phyloP scores from a whole-genome alignment of 2,329 filamentous ascomycete genomes.

The Myotisia sp. region DNA sequence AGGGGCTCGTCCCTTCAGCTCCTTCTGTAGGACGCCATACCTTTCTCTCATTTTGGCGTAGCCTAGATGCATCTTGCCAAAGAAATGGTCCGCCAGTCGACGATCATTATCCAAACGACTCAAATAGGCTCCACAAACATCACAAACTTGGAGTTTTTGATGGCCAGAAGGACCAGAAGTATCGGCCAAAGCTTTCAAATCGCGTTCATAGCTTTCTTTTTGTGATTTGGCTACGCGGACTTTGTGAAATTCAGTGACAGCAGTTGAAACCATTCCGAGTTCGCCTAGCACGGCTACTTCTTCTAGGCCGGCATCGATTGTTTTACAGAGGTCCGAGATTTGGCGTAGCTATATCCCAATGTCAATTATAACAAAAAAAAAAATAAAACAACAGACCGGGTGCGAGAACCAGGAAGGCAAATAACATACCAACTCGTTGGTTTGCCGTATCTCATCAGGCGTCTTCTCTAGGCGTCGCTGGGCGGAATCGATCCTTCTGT shows the following conservation, averaged over 20 bases:
- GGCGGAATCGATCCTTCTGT: conserved; percentile 78
- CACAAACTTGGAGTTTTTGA: conserved; percentile 96
- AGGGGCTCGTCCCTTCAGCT: conserved; percentile 59
- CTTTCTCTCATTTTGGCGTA: conserved; percentile 98
- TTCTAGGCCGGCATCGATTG: conserved; percentile 65
- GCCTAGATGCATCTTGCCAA: conserved; percentile 97
- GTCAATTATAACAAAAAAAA: background rate
- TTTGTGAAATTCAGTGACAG: conserved; percentile 77
- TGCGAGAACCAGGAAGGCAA: background rate
- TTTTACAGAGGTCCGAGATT: conserved; percentile 66
- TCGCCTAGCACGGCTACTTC: conserved; percentile 80
- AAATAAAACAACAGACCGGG: background rate
- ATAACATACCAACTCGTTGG: conserved; percentile 56
- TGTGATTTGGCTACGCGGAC: conserved; percentile 65
- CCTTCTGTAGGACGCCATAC: conserved; percentile 70
- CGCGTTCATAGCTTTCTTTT: conserved; percentile 71
- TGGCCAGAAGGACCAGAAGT: conserved; percentile 86
- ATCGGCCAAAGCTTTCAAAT: conserved; percentile 80
- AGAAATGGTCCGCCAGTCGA: conserved; percentile 89
- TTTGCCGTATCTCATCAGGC: conserved; percentile 91
- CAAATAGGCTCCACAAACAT: conserved; percentile 93
- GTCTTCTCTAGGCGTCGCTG: conserved; percentile 91
- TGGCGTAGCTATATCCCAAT: conserved; percentile 47
- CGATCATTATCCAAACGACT: conserved; percentile 87
- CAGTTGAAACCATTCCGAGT: conserved; percentile 62